A percentile compares a stretch with the other conserved stretches of the same genome.
Evolutionary conservation across 2,329 filamentous ascomycete species (phyloP).

Genomic region (Talaromyces amestolkiae): DNA sequence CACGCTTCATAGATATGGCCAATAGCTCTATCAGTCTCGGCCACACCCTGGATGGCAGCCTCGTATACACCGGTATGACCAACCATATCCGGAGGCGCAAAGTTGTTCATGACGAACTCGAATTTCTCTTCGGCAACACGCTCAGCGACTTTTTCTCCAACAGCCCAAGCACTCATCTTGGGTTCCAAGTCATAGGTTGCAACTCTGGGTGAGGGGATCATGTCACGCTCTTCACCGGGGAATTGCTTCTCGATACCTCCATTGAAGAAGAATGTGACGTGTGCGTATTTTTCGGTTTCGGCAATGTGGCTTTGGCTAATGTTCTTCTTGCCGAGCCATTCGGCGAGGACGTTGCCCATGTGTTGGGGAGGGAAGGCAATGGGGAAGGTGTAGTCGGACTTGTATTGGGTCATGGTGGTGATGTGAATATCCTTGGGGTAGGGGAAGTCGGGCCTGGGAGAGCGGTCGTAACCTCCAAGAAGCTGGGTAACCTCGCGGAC

Average conservation of each 20-base stretch:
- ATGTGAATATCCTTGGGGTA: slow-evolving; percentile 86
- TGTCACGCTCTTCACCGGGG: slow-evolving; percentile 83
- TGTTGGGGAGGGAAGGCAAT: slow-evolving; percentile 90
- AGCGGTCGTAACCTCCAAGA: slow-evolving; percentile 86
- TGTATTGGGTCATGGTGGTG: slow-evolving; percentile 98
- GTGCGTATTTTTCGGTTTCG: slow-evolving; percentile 98
- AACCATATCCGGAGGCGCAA: slow-evolving; percentile 98
- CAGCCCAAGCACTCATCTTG: slow-evolving; percentile 89
- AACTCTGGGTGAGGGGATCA: slow-evolving; percentile 92
- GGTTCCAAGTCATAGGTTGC: slow-evolving; percentile 89
- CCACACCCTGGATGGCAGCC: slow-evolving; percentile 79
- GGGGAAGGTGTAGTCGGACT: slow-evolving; percentile 87
- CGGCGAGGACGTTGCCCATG: slow-evolving; percentile 97
- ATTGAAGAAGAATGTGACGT: slow-evolving; percentile 99
- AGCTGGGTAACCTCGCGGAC: slow-evolving; percentile 95
- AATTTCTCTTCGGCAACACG: slow-evolving; percentile 80
- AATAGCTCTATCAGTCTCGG: slow-evolving; percentile 90
- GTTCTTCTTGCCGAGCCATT: slow-evolving; percentile 87
- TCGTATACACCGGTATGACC: slow-evolving; percentile 98
- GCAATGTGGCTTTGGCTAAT: slow-evolving; percentile 94
- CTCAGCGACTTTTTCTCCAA: slow-evolving; percentile 86
- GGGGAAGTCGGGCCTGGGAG: slow-evolving; percentile 82
- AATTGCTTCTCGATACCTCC: slow-evolving; percentile 97
- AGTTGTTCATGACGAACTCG: slow-evolving; percentile 99
- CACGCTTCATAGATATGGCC: slow-evolving; percentile 88